Percentiles rank a stretch among this genome's conserved stretches.
These are phyloP conservation scores for Arachis stenosperma DNA, from an alignment of 306 rosid species.

Conservation along the genomic window DNA sequence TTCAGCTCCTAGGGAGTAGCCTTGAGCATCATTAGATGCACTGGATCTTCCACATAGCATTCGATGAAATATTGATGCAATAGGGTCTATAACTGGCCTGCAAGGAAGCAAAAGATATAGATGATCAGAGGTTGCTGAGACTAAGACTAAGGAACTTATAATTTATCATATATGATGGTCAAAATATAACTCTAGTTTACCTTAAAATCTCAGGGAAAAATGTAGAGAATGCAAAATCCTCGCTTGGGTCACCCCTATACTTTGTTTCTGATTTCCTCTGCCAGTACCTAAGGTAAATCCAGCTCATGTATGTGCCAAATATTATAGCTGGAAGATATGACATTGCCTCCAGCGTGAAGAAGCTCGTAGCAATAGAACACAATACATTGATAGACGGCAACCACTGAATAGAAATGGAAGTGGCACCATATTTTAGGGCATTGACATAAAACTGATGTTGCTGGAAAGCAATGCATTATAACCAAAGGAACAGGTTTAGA, in stretches of 20 bases:
- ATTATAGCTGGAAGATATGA: slow-evolving; percentile 80
- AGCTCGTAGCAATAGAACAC: slow-evolving; percentile 63
- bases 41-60: slow-evolving; percentile 86
- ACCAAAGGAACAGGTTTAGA: slow-evolving; percentile 15
- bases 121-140: background rate
- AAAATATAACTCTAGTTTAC: slow-evolving; percentile 41
- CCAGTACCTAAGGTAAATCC: slow-evolving; percentile 99
- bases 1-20: slow-evolving; percentile 56
- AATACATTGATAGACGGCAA: slow-evolving; percentile 71
- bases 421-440: slow-evolving; percentile 30
- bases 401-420: slow-evolving; percentile 68
- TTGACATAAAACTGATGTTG: slow-evolving; percentile 28
- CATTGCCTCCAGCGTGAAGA: slow-evolving; percentile 65
- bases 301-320: slow-evolving; percentile 87
- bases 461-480: slow-evolving; percentile 24
- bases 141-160: slow-evolving; percentile 29
- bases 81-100: slow-evolving; percentile 87
- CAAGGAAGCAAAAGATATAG: slow-evolving; percentile 37
- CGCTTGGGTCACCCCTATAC: slow-evolving; percentile 92
- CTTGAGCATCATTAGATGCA: slow-evolving; percentile 54
- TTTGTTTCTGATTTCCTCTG: slow-evolving; percentile 86
- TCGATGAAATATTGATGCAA: slow-evolving; percentile 81
- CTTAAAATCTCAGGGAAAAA: slow-evolving; percentile 90
- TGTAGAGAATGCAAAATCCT: slow-evolving; percentile 89
- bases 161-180: slow-evolving; percentile 2